phyloP scores from a whole-genome alignment of 768 basidiomycete species.

The Sistotremastrum niveocremeum region DNA sequence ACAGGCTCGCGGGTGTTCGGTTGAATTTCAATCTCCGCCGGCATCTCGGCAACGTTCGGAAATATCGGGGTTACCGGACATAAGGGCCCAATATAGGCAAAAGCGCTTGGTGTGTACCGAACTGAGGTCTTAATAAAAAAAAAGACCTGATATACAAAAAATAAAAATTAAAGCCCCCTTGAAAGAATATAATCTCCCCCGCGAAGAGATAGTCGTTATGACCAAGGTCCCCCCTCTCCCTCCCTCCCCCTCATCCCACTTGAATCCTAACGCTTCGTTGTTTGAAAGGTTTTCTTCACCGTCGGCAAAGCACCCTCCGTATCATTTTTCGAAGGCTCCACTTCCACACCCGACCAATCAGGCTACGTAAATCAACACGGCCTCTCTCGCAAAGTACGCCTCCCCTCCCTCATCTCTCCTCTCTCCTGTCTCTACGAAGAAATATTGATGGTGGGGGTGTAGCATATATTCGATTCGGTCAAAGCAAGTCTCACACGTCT shows the following conservation, averaged over 20 bases:
- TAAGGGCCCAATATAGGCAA: too few species aligned
- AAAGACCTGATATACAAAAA: too few species aligned
- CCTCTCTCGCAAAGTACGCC: constrained; percentile 22
- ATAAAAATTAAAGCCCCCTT: too few species aligned
- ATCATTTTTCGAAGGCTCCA: neutral
- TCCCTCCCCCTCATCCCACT: too few species aligned
- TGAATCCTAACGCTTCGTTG: neutral
- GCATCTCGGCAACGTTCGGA: too few species aligned
- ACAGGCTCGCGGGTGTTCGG: too few species aligned
- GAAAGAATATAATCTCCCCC: constrained; percentile 20
- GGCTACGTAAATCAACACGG: constrained; percentile 17
- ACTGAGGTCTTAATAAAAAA: too few species aligned
- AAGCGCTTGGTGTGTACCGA: too few species aligned
- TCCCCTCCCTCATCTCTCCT: constrained; percentile 18
- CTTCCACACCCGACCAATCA: constrained; percentile 1
- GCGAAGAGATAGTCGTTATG: constrained; percentile 28
- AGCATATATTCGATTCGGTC: constrained; percentile 30
- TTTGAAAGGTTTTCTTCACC: neutral
- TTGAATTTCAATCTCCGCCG: too few species aligned
- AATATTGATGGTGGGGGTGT: neutral
- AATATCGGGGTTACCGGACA: too few species aligned
- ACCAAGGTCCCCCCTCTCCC: constrained; percentile 20
- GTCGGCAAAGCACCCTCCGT: constrained; percentile 3
- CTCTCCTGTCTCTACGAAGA: neutral
- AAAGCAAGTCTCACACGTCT: constrained; percentile 21